A percentile compares a stretch with the other conserved stretches of the same genome.
Conservation (phyloP, 305 asterid species). For the Rubia peregrina region DNA sequence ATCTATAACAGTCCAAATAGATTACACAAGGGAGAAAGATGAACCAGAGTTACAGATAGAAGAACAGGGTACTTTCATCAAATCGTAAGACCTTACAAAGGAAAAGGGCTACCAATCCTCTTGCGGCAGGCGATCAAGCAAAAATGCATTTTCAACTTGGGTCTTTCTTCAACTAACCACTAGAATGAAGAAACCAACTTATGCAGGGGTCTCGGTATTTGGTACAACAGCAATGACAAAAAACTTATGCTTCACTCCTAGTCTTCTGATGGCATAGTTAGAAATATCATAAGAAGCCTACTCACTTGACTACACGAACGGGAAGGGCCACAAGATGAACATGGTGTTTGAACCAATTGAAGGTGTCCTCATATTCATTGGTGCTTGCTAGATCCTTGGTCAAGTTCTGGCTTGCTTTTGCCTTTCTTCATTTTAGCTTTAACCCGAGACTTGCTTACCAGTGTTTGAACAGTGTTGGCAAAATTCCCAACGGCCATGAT, state of each 20-base stretch:
- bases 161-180: background rate
- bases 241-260: conserved; percentile 5
- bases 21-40: background rate
- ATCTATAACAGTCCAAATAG: background rate
- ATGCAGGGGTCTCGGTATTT: background rate
- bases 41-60: background rate
- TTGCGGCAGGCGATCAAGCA: background rate
- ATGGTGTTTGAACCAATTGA: background rate
- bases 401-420: conserved; percentile 66
- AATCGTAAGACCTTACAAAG: conserved; percentile 3
- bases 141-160: background rate
- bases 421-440: conserved; percentile 82
- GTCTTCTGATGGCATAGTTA: conserved; percentile 7
- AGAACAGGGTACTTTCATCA: background rate
- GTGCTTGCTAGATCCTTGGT: conserved; percentile 39
- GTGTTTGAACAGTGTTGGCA: conserved; percentile 85
- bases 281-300: conserved; percentile 8
- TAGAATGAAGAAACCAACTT: background rate
- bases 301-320: background rate
- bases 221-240: conserved; percentile 1
- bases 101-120: conserved; percentile 4
- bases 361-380: conserved; percentile 24
- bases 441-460: conserved; percentile 67
- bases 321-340: background rate
- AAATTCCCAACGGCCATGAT: conserved; percentile 95